phyloP scores from a whole-genome alignment of 1,139 yeast species.

The Pneumocystis jirovecii region DNA sequence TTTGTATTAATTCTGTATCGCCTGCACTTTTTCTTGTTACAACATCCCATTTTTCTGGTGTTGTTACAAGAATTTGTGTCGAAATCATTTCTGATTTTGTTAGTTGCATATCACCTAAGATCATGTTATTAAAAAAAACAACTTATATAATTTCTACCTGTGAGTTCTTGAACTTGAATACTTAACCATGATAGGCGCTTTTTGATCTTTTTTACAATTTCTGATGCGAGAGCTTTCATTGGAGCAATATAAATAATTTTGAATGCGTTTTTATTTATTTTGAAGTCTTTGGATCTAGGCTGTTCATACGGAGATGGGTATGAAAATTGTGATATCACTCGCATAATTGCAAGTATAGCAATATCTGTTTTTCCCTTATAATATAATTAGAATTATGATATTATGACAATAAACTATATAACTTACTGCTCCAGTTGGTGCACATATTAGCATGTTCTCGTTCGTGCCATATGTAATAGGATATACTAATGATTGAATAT shows the following conservation, averaged over 20 bases:
- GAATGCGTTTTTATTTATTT: constrained; percentile 65
- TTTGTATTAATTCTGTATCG: constrained; percentile 71
- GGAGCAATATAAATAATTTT: constrained; percentile 94
- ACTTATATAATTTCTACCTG: constrained; percentile 22
- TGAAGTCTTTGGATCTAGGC: constrained; percentile 28
- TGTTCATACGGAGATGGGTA: constrained; percentile 17
- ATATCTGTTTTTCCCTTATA: constrained; percentile 85
- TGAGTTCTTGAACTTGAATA: constrained; percentile 69
- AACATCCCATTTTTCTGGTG: constrained; percentile 99
- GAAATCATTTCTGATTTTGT: constrained; percentile 66
- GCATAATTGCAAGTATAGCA: constrained; percentile 70
- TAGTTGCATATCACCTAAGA: constrained; percentile 78
- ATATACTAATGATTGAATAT: constrained; percentile 81
- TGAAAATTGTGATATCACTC: constrained; percentile 61
- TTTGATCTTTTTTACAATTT: constrained; percentile 80
- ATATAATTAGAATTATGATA: not conserved
- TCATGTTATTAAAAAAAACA: not conserved
- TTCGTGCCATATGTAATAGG: constrained; percentile 88
- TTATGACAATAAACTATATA: not conserved
- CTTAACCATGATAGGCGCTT: constrained; percentile 73
- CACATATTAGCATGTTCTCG: constrained; percentile 93
- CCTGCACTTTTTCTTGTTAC: constrained; percentile 75
- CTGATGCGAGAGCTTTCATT: constrained; percentile 90
- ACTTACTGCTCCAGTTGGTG: constrained; percentile 82
- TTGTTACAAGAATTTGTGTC: constrained; percentile 86